Evolutionary conservation across 768 basidiomycete genomes (phyloP).

Genomic region (Russula brevipes): DNA sequence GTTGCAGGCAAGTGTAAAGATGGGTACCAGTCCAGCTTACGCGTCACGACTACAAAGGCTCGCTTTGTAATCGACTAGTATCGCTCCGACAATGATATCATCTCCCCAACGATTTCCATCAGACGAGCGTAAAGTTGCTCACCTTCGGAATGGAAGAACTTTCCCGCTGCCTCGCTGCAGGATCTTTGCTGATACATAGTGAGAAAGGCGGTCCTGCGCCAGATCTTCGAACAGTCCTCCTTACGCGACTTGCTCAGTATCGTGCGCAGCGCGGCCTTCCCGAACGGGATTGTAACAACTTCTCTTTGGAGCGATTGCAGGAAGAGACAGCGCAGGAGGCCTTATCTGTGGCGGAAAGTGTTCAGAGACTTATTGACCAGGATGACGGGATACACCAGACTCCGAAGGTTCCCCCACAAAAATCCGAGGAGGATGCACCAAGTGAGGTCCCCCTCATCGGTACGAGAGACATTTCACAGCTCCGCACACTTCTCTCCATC

Average conservation of each 20-base stretch:
- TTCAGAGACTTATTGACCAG: conserved; percentile 23
- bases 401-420: background rate
- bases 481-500: conserved; percentile 62
- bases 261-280: conserved; percentile 17
- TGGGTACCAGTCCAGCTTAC: background rate
- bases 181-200: conserved; percentile 17
- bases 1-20: background rate
- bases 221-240: conserved; percentile 19
- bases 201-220: conserved; percentile 13
- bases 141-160: conserved; percentile 17
- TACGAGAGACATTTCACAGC: conserved; percentile 55
- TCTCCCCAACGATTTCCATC: background rate
- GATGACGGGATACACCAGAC: background rate
- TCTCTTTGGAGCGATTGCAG: conserved; percentile 18
- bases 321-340: conserved; percentile 21
- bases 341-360: conserved; percentile 18
- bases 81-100: background rate
- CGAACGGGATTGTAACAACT: background rate
- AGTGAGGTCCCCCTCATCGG: conserved; percentile 44
- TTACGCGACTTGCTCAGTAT: conserved; percentile 19
- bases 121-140: background rate
- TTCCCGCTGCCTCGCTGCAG: conserved; percentile 12
- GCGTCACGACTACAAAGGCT: background rate
- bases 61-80: no score
- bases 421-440: background rate